A percentile compares a stretch with the other conserved stretches of the same genome.
Conservation (phyloP, 169 alveolate genomes). For the Plasmodium knowlesi region DNA sequence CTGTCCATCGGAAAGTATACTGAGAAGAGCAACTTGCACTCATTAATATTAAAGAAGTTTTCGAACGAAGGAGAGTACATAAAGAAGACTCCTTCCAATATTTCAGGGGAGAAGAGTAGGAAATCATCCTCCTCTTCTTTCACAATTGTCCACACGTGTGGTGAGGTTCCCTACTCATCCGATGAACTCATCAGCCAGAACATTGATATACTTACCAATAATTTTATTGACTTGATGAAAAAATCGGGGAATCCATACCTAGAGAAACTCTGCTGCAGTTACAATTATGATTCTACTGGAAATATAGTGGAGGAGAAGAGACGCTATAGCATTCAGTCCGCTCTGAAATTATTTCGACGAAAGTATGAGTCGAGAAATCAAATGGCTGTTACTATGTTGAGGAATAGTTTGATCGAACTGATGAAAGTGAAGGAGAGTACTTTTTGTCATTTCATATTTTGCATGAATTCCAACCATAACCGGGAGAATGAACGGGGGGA, state of each 20-base stretch:
- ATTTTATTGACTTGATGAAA: slow-evolving; percentile 33
- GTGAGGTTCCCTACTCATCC: not conserved
- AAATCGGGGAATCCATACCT: slow-evolving; percentile 31
- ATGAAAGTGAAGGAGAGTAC: slow-evolving; percentile 7
- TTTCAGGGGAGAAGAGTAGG: not conserved
- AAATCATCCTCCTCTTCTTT: not conserved
- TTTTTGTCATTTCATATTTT: slow-evolving; percentile 52
- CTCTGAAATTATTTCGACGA: slow-evolving; percentile 6
- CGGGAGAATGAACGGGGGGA: not conserved
- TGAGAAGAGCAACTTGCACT: slow-evolving; percentile 8
- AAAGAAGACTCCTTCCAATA: not conserved
- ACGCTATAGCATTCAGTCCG: slow-evolving; percentile 36
- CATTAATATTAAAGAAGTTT: not conserved
- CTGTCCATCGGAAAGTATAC: not conserved
- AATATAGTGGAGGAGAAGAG: slow-evolving; percentile 40
- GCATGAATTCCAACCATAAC: slow-evolving; percentile 15
- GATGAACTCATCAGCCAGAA: slow-evolving; percentile 30
- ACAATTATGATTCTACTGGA: slow-evolving; percentile 29
- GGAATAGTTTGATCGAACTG: slow-evolving; percentile 38
- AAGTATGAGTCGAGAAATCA: slow-evolving; percentile 22
- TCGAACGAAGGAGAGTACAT: not conserved
- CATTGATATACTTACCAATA: slow-evolving; percentile 28
- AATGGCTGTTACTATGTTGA: slow-evolving; percentile 43
- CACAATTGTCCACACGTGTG: slow-evolving; percentile 17
- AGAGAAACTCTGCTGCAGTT: slow-evolving; percentile 25